A percentile compares a stretch with the other conserved stretches of the same genome.
These are phyloP conservation scores for Vitis hybrid DNA, from an alignment of 177 flowering plant genomes.

Conservation along the genomic window DNA sequence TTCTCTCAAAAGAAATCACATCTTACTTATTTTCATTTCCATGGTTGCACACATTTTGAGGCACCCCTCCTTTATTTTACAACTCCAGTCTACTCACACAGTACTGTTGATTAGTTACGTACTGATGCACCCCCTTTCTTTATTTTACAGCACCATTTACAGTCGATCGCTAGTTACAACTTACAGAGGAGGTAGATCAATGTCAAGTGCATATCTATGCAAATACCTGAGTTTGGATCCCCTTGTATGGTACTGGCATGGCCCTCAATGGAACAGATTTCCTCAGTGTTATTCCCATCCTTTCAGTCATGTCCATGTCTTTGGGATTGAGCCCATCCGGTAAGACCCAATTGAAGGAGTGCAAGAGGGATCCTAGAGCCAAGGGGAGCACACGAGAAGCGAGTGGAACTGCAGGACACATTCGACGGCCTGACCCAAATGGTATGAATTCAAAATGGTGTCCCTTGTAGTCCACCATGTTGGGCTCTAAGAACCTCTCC, in stretches of 20 bases:
- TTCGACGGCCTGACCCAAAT: constrained; percentile 66
- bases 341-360: constrained; percentile 53
- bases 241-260: constrained; percentile 32
- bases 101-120: no score
- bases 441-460: constrained; percentile 68
- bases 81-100: no score
- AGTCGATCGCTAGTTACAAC: no score
- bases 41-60: no score
- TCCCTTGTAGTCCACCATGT: constrained; percentile 44
- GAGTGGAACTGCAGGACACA: constrained; percentile 58
- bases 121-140: background rate
- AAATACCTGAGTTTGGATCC: background rate
- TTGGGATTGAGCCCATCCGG: constrained; percentile 33
- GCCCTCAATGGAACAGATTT: constrained; percentile 51
- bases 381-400: constrained; percentile 49
- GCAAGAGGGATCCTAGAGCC: constrained; percentile 50
- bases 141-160: no score
- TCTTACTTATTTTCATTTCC: no score
- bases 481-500: constrained; percentile 54
- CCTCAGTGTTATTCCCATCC: constrained; percentile 56
- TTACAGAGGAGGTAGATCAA: background rate
- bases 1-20: no score
- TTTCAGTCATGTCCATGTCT: constrained; percentile 56
- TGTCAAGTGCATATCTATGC: background rate
- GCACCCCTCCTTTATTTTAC: no score